These are phyloP conservation scores for Pythium aristosporum DNA, from an alignment of 352 stramenopile genomes.

Conservation along the genomic window DNA sequence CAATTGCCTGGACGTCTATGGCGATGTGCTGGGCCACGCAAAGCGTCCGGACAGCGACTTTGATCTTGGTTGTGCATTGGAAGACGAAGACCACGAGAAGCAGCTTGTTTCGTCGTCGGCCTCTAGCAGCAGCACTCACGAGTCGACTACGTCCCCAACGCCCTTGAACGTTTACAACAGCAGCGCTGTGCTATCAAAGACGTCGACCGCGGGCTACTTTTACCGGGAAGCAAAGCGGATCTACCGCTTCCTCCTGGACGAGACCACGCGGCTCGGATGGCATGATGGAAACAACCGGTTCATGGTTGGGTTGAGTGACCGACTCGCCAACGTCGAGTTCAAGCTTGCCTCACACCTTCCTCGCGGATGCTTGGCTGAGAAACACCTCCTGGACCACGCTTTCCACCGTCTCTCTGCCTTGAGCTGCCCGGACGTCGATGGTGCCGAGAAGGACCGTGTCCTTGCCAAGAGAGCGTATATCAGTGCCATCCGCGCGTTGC, in stretches of 20 bases:
- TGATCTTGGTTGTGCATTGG: slow-evolving; percentile 45
- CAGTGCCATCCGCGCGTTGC: slow-evolving; percentile 36
- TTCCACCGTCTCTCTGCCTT: slow-evolving; percentile 36
- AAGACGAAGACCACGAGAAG: slow-evolving; percentile 36
- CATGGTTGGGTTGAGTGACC: slow-evolving; percentile 26
- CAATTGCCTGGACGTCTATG: slow-evolving; percentile 51
- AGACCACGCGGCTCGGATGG: slow-evolving; percentile 4
- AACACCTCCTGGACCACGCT: slow-evolving; percentile 45
- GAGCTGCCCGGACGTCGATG: background rate
- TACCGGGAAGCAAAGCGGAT: slow-evolving; percentile 64
- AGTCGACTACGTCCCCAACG: background rate
- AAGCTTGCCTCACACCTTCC: slow-evolving; percentile 59
- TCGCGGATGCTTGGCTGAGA: slow-evolving; percentile 47
- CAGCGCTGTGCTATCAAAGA: slow-evolving; percentile 34
- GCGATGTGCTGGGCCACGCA: slow-evolving; percentile 50
- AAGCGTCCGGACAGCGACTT: slow-evolving; percentile 41
- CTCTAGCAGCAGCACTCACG: slow-evolving; percentile 5
- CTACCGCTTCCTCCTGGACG: slow-evolving; percentile 37
- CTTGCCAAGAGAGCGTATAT: slow-evolving; percentile 40
- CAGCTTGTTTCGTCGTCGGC: slow-evolving; percentile 12
- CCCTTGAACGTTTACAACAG: slow-evolving; percentile 6
- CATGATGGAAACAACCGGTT: slow-evolving; percentile 11
- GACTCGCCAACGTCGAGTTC: slow-evolving; percentile 47
- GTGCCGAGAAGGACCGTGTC: slow-evolving; percentile 2
- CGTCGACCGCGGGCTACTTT: slow-evolving; percentile 42